Evolutionary conservation across 331 rosid species (phyloP), one percentile per base, ranked within the genome.

Genomic region (Malus hybrid): DNA sequence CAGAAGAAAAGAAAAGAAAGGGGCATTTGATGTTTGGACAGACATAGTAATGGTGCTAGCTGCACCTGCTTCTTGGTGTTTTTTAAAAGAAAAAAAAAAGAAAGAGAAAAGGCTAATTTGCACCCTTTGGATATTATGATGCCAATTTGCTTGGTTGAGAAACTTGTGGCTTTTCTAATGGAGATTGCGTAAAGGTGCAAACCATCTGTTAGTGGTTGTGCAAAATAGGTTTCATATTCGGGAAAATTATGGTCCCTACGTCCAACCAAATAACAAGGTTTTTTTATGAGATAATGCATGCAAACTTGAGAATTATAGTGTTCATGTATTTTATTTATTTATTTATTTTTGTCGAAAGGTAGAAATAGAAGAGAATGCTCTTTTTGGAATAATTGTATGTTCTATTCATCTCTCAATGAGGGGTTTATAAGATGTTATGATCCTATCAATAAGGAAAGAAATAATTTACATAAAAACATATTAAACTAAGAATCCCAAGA

Each of bases 1-100:
- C 12, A 11, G 70, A 82, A 31, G 78, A 69, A 67, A 78, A 75
- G 44, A 13, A 52, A 69, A 79, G 52, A 60, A 67, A 76, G 72
- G 60, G 39, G 22, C 68, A 14, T 36, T 59, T 19, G 63, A 52
- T 52, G 2, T 76, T 66, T 62, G 66, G 74, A 81, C 64, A 71
- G 5, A 67, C 70, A 63, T 50, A 80, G 80, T 82, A 39, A 72
- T 73, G 76, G 57, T 59, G 56, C 36, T 57, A 24, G 19, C 67
- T 28, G 65, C 65, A 24, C 66, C 34, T 34, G 67, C 55, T 22
- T 72, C 54, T 57, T 22, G 10, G 18, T 71, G 22, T 22, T 22
- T 22, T 22, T 22, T 22, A 22, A 22, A 22, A 22, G 22, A 22
- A 22, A 22, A 22, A 22, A 22, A 22, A 22, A 22, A 22, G 22